These are phyloP conservation scores for Jaltomata sinuosa DNA, from an alignment of 257 asterid genomes.

Conservation along the genomic window DNA sequence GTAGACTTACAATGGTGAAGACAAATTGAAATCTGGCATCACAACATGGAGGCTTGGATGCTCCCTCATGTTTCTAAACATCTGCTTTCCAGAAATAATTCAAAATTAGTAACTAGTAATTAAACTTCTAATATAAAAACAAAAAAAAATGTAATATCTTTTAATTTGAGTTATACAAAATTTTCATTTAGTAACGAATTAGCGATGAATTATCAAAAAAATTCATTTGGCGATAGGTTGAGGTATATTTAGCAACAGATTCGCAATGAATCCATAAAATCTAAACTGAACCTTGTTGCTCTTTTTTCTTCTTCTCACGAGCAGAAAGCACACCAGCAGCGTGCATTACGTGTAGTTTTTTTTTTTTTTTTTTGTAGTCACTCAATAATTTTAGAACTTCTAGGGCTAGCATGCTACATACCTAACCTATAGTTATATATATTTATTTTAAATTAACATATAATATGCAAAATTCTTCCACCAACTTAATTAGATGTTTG, in stretches of 20 bases:
- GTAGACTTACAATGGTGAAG: neutral
- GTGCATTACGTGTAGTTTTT: too few species aligned
- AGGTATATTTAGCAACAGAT: neutral
- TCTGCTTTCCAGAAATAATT: neutral
- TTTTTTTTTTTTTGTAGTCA: neutral
- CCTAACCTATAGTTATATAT: neutral
- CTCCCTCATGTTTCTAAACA: constrained; percentile 7
- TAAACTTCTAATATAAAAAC: neutral
- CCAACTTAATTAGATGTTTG: neutral
- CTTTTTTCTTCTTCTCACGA: too few species aligned
- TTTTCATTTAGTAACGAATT: neutral
- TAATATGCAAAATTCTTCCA: neutral
- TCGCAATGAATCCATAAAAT: neutral
- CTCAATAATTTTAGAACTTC: neutral
- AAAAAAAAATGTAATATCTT: neutral
- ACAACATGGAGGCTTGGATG: neutral
- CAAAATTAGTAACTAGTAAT: neutral
- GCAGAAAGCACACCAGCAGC: too few species aligned
- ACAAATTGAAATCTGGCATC: neutral
- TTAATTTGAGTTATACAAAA: too few species aligned
- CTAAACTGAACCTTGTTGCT: too few species aligned
- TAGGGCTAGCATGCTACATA: neutral
- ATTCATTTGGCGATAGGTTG: neutral
- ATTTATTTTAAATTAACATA: neutral
- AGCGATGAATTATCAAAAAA: neutral